Conservation (phyloP, 306 rosid species). For the Oxytropis ochrocephala region DNA sequence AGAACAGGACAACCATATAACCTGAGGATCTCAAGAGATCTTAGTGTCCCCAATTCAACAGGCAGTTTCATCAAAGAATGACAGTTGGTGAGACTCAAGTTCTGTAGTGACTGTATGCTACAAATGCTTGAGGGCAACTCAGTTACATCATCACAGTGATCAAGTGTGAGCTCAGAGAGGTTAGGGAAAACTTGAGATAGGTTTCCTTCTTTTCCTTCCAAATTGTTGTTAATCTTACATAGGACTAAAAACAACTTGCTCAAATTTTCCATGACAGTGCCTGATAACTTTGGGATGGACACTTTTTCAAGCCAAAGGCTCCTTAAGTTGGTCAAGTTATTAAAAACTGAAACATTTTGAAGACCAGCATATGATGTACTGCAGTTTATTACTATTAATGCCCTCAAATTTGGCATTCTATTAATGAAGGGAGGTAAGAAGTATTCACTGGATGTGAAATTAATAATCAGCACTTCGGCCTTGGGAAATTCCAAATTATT, state of each 20-base stretch:
- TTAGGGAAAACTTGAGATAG: constrained; percentile 45
- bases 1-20: constrained; percentile 66
- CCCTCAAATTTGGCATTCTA: constrained; percentile 76
- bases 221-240: constrained; percentile 51
- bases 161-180: constrained; percentile 65
- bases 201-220: constrained; percentile 34
- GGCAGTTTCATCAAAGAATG: constrained; percentile 55
- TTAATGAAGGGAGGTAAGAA: constrained; percentile 67
- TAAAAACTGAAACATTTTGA: constrained; percentile 39
- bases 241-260: constrained; percentile 56
- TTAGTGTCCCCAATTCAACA: constrained; percentile 41
- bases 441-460: constrained; percentile 63
- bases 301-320: constrained; percentile 93
- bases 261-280: constrained; percentile 33
- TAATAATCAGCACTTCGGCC: constrained; percentile 77
- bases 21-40: constrained; percentile 50
- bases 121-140: constrained; percentile 66
- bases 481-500: constrained; percentile 57
- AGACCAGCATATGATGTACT: constrained; percentile 50
- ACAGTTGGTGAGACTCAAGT: constrained; percentile 76
- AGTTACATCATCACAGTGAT: constrained; percentile 65
- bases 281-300: constrained; percentile 45
- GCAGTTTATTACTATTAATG: constrained; percentile 55
- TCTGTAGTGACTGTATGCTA: constrained; percentile 38
- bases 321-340: constrained; percentile 42